phyloP scores from a whole-genome alignment of 306 rosid species.

The Amphicarpaea edgeworthii region DNA sequence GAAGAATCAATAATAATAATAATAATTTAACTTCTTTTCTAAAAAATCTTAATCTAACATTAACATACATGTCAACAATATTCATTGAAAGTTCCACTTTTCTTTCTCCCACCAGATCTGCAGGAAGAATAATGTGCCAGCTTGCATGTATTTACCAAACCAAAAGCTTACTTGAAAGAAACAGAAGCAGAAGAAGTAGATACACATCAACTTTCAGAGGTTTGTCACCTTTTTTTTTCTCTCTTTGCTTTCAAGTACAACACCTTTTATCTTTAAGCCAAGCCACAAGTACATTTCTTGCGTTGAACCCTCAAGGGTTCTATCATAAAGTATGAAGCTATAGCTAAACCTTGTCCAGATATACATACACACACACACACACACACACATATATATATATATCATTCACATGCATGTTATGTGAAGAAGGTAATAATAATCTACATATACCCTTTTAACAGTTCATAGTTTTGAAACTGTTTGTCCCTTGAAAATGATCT shows the following conservation, averaged over 20 bases:
- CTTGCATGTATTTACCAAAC: conserved; percentile 28
- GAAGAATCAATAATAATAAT: not conserved
- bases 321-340: conserved; percentile 18
- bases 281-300: conserved; percentile 35
- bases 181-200: conserved; percentile 29
- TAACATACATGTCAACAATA: conserved; percentile 4
- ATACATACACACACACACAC: too few relatives aligned
- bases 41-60: conserved; percentile 7
- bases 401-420: conserved; percentile 17
- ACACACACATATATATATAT: too few relatives aligned
- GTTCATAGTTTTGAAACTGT: conserved; percentile 21
- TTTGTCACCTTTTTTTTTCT: conserved; percentile 21
- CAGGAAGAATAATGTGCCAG: conserved; percentile 22
- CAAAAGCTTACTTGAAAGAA: conserved; percentile 43
- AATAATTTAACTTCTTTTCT: conserved; percentile 1
- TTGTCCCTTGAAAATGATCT: conserved; percentile 42
- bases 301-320: conserved; percentile 17
- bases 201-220: conserved; percentile 12
- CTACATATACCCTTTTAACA: conserved; percentile 2
- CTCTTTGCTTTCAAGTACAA: conserved; percentile 41
- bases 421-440: conserved; percentile 16
- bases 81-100: not conserved
- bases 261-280: conserved; percentile 23
- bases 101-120: not conserved
- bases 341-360: conserved; percentile 21